Conservation (phyloP, 2,329 filamentous ascomycete genomes). For the Pseudopyricularia javanii region DNA sequence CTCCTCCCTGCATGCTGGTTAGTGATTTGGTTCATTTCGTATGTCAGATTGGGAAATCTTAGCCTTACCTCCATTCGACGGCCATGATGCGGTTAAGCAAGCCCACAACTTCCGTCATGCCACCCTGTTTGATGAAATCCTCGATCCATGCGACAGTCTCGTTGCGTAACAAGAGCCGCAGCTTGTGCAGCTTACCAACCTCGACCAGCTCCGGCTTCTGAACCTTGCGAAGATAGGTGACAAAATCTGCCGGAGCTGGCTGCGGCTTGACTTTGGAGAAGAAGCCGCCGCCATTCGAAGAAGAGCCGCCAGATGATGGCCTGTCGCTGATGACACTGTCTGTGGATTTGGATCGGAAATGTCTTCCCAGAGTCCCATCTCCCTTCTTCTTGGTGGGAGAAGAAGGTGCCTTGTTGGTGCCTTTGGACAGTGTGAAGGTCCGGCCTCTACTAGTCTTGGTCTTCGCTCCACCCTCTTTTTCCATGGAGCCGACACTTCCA, state of each 20-base stretch:
- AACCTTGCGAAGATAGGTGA: conserved; percentile 70
- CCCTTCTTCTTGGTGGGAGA: conserved; percentile 61
- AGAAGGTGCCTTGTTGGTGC: conserved; percentile 40
- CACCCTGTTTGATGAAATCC: conserved; percentile 75
- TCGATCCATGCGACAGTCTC: conserved; percentile 96
- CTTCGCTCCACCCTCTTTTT: conserved; percentile 30
- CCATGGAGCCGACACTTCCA: conserved; percentile 22
- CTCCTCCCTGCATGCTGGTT: conserved; percentile 54
- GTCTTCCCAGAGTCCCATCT: conserved; percentile 50
- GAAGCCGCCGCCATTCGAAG: conserved; percentile 25
- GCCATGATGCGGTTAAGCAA: conserved; percentile 86
- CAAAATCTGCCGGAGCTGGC: conserved; percentile 70
- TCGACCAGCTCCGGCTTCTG: conserved; percentile 75
- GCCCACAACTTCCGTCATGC: conserved; percentile 83
- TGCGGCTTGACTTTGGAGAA: conserved; percentile 62
- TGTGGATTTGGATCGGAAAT: conserved; percentile 60
- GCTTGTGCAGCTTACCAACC: conserved; percentile 89
- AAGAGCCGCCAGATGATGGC: conserved; percentile 29
- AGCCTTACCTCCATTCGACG: conserved; percentile 80
- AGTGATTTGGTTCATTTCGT: background rate
- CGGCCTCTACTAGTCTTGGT: conserved; percentile 53
- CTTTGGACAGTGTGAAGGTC: conserved; percentile 66
- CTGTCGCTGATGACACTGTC: conserved; percentile 55
- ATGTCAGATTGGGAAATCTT: background rate
- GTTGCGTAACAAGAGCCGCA: conserved; percentile 78